A percentile compares a stretch with the other conserved stretches of the same genome.
Conservation (phyloP, 164 flowering plant species). For the Kingdonia uniflora region DNA sequence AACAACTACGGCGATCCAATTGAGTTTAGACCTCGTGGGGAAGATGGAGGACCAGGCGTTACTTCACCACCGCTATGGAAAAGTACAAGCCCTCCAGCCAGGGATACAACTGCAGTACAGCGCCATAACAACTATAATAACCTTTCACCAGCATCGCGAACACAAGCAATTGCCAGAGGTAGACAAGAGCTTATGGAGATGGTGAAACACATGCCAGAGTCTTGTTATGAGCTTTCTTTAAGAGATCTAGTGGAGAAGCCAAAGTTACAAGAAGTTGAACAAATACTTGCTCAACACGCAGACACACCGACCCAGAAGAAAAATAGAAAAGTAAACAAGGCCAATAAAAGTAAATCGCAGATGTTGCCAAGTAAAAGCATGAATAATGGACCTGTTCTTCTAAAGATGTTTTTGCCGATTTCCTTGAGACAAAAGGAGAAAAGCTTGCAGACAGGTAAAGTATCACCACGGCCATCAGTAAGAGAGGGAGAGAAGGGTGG, state of each 20-base stretch:
- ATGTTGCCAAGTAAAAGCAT: constrained; percentile 24
- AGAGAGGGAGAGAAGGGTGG: constrained; percentile 17
- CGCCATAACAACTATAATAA: constrained; percentile 1
- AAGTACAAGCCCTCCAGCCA: constrained; percentile 11
- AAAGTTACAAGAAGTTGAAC: not conserved
- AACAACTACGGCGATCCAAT: constrained; percentile 3
- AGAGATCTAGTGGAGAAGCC: constrained; percentile 53
- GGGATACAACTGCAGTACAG: constrained; percentile 19
- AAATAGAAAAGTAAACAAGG: not conserved
- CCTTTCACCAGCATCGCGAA: constrained; percentile 23
- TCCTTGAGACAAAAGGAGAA: constrained; percentile 24
- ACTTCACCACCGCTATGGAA: constrained; percentile 50
- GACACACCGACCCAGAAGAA: not conserved
- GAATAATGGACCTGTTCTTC: constrained; percentile 33
- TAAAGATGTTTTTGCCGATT: constrained; percentile 56
- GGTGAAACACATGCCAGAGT: constrained; percentile 59
- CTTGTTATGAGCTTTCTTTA: constrained; percentile 60
- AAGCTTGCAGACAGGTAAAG: constrained; percentile 14
- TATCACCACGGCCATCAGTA: constrained; percentile 20
- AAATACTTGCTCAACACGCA: constrained; percentile 5
- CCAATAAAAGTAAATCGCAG: constrained; percentile 13
- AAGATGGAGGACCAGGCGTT: constrained; percentile 16
- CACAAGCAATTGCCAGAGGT: constrained; percentile 39
- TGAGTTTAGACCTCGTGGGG: constrained; percentile 14
- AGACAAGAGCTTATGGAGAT: constrained; percentile 67